Conservation (phyloP, 148 eudicot genomes). For the Camellia lanceoleosa region DNA sequence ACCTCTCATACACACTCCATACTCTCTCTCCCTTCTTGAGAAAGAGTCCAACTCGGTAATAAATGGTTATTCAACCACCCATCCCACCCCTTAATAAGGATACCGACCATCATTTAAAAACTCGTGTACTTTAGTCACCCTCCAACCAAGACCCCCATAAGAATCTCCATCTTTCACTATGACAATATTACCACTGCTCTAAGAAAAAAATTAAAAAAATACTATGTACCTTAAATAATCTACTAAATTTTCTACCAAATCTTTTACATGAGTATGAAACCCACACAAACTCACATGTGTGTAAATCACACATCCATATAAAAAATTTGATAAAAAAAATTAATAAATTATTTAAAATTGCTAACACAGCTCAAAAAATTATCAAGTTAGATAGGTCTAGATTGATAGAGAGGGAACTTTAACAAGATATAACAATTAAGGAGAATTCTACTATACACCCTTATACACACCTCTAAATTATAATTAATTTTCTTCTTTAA, state of each 20-base stretch:
- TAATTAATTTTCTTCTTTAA: too few species aligned
- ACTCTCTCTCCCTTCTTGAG: constrained; percentile 1
- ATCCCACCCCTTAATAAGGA: constrained; percentile 12
- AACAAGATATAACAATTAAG: too few species aligned
- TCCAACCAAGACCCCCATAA: background rate
- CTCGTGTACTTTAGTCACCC: background rate
- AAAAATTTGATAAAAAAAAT: too few species aligned
- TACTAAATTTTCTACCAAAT: too few species aligned
- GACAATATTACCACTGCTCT: background rate
- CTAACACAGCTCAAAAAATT: background rate
- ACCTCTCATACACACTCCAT: too few species aligned
- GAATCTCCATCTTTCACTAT: background rate
- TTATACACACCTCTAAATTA: too few species aligned
- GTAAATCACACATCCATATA: too few species aligned
- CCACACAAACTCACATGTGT: too few species aligned
- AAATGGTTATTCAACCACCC: constrained; percentile 20
- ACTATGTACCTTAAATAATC: too few species aligned
- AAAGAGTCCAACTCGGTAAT: background rate
- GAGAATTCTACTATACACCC: background rate
- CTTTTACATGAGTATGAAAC: too few species aligned
- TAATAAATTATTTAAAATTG: too few species aligned
- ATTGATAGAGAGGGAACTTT: too few species aligned
- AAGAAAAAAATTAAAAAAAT: background rate
- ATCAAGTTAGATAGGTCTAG: background rate
- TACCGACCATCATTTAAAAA: constrained; percentile 16